Evolutionary conservation across 2,329 filamentous ascomycete genomes (phyloP).

Genomic region (Diaporthe sp.): DNA sequence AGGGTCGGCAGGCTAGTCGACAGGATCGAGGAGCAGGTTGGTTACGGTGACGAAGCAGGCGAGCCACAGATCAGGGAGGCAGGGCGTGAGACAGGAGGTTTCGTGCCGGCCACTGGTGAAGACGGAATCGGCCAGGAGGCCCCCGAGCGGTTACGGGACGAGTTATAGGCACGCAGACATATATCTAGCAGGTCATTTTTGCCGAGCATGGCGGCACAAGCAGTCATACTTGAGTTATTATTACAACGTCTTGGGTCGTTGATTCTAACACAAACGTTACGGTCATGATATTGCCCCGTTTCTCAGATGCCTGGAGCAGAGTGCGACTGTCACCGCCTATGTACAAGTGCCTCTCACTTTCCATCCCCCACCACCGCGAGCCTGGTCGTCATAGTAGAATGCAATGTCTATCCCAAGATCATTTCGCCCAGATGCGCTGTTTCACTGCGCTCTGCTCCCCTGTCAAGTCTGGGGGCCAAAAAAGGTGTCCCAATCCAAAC

Average conservation of each 20-base stretch:
- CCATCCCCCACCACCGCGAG: not conserved
- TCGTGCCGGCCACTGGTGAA: slow-evolving; percentile 35
- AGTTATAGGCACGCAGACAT: slow-evolving; percentile 48
- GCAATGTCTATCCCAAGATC: slow-evolving; percentile 13
- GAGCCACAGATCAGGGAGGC: slow-evolving; percentile 32
- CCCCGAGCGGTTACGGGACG: slow-evolving; percentile 51
- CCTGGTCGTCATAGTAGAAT: not conserved
- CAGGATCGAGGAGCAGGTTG: slow-evolving; percentile 40
- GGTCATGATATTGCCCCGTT: slow-evolving; percentile 3
- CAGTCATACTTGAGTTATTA: not conserved
- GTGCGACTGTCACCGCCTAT: slow-evolving; percentile 1
- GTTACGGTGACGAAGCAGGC: slow-evolving; percentile 4
- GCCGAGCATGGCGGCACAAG: not conserved
- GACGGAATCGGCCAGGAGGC: slow-evolving; percentile 50
- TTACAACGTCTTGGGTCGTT: not conserved
- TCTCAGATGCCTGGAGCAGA: not conserved
- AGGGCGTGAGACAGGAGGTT: not conserved
- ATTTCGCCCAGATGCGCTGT: not conserved
- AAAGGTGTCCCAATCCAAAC: not conserved
- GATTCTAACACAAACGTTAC: slow-evolving; percentile 14
- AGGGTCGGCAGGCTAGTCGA: slow-evolving; percentile 68
- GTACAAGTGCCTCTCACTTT: not conserved
- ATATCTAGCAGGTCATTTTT: not conserved
- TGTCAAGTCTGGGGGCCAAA: not conserved
- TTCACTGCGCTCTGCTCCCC: not conserved